Conservation (phyloP, 768 basidiomycete genomes). For the Zangia roseola region DNA sequence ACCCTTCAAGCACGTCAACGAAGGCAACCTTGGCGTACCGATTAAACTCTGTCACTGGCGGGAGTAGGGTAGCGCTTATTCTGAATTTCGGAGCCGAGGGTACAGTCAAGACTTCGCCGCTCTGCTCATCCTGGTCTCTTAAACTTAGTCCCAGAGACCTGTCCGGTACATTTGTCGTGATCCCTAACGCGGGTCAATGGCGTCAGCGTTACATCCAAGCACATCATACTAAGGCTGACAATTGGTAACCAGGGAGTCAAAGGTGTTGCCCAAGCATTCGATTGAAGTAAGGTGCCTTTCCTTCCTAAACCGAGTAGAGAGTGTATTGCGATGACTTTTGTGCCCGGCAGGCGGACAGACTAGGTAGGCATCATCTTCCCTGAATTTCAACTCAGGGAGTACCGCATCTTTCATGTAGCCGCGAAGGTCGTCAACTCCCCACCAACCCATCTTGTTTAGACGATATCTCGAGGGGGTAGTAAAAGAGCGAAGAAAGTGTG, state of each 20-base stretch:
- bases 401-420: slow-evolving; percentile 35
- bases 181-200: slow-evolving; percentile 19
- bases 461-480: neutral
- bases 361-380: slow-evolving; percentile 10
- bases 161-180: slow-evolving; percentile 26
- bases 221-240: slow-evolving; percentile 20
- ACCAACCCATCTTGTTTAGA: slow-evolving; percentile 23
- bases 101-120: slow-evolving; percentile 31
- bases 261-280: slow-evolving; percentile 23
- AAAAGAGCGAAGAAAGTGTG: neutral
- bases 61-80: slow-evolving; percentile 22
- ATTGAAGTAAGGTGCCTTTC: slow-evolving; percentile 33
- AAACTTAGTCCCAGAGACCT: slow-evolving; percentile 23
- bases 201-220: neutral
- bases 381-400: slow-evolving; percentile 32
- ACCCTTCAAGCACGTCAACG: neutral
- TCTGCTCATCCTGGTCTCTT: slow-evolving; percentile 25
- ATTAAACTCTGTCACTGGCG: slow-evolving; percentile 33
- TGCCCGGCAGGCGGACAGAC: slow-evolving; percentile 25
- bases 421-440: slow-evolving; percentile 33
- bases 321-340: slow-evolving; percentile 36
- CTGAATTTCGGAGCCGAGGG: slow-evolving; percentile 32
- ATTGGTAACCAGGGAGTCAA: slow-evolving; percentile 29
- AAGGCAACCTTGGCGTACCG: slow-evolving; percentile 18
- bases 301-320: slow-evolving; percentile 33